A percentile compares a stretch with the other conserved stretches of the same genome.
Conservation (phyloP, 2,329 filamentous ascomycete genomes). For the Penicillium janthinellum region DNA sequence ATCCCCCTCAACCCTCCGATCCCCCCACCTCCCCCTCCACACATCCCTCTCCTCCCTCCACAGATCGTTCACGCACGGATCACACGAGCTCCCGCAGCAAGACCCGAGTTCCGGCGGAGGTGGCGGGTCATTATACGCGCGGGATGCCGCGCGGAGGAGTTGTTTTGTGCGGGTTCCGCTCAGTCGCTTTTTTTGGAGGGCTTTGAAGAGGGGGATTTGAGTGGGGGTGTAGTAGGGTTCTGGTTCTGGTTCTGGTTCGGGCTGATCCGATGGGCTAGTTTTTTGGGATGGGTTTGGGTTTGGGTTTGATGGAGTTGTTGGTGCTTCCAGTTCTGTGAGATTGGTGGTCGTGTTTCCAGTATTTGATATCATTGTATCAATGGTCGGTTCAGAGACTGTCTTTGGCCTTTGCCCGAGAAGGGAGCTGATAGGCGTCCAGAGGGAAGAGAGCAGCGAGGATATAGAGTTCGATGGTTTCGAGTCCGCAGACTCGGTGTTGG, state of each 20-base stretch:
- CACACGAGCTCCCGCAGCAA: constrained; percentile 42
- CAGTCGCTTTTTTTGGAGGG: constrained; percentile 31
- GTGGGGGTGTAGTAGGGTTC: constrained; percentile 28
- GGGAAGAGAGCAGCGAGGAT: constrained; percentile 9
- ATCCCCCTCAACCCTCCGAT: constrained; percentile 15
- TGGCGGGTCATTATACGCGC: constrained; percentile 35
- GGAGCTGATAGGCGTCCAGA: constrained; percentile 17
- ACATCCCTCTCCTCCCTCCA: constrained; percentile 38
- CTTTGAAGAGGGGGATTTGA: constrained; percentile 32
- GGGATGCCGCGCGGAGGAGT: constrained; percentile 34
- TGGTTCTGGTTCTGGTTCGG: constrained; percentile 10
- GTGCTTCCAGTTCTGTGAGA: neutral
- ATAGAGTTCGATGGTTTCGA: neutral
- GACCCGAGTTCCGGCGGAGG: constrained; percentile 35
- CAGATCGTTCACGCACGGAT: constrained; percentile 40
- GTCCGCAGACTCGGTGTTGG: no score
- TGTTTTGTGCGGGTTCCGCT: constrained; percentile 37
- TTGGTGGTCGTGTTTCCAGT: neutral
- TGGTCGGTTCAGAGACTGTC: neutral
- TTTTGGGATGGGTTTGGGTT: neutral
- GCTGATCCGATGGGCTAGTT: neutral
- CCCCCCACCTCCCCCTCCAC: constrained; percentile 40
- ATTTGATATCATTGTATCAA: neutral
- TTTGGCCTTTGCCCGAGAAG: constrained; percentile 1
- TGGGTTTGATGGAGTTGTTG: neutral